These are phyloP conservation scores for Nicotiana noctiflora DNA, from an alignment of 257 asterid genomes.

Conservation along the genomic window DNA sequence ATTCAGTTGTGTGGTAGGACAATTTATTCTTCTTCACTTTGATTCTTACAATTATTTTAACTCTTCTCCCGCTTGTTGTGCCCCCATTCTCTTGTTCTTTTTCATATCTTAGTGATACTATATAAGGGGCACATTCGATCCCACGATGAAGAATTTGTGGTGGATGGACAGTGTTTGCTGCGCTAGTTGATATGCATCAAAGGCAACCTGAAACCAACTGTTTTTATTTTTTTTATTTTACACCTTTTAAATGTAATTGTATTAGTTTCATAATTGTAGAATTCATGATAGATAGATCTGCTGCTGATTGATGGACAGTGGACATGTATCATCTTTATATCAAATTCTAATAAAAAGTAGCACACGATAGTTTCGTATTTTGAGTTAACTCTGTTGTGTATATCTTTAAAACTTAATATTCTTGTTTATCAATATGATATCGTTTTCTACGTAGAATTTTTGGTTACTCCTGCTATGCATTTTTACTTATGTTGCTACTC, in stretches of 20 bases:
- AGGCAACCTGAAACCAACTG: constrained; percentile 17
- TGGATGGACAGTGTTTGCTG: constrained; percentile 16
- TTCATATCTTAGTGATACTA: constrained; percentile 8
- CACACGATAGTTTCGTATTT: constrained; percentile 23
- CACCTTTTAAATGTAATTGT: constrained; percentile 38
- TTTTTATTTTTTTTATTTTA: constrained; percentile 14
- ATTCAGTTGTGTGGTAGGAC: neutral
- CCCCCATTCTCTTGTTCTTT: neutral
- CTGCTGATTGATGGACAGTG: constrained; percentile 30
- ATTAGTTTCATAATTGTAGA: constrained; percentile 58
- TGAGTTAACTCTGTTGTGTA: neutral
- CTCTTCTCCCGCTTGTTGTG: neutral
- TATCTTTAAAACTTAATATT: neutral
- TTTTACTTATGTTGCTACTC: neutral
- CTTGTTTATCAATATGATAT: neutral
- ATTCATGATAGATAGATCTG: constrained; percentile 48
- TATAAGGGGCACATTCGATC: constrained; percentile 32
- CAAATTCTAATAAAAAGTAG: constrained; percentile 36
- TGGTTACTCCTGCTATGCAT: neutral
- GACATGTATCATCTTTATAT: constrained; percentile 41
- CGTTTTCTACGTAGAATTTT: neutral
- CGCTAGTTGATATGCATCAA: constrained; percentile 27
- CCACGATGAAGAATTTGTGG: constrained; percentile 31
- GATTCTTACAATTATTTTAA: constrained; percentile 16
- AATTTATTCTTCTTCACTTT: constrained; percentile 8